Base-by-base conservation (phyloP, 2,329 filamentous ascomycete species). In the Paecilomyces fulvus region DNA sequence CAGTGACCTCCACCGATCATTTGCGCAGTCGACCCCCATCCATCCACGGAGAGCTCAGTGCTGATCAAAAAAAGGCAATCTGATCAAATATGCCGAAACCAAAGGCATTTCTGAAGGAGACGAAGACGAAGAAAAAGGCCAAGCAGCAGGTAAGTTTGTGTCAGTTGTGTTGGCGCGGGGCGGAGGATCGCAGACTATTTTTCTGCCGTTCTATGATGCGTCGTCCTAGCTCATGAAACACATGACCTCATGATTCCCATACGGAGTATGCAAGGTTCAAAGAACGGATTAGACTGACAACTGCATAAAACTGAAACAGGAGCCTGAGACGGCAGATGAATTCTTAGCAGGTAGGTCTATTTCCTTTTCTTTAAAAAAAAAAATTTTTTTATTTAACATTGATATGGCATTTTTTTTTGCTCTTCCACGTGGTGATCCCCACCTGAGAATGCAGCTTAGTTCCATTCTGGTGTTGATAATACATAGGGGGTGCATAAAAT, bases 321-420 rank as follows among this genome's bases (percentile, higher is more conserved):
- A 73, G 17, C 81, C 85, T 4, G 77, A 82, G 56, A 83, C 82
- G 1, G 83, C 83, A 53, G 85, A 88, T 73, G 86, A 89, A 60
- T 89, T 83, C 63, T 78, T 88, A 54, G 84, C 83, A 59, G 78
- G 80, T 81, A 67, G 60, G 70, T 62, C 23, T 30, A 31, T 30
- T 9, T 30, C 5, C 14, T 17, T 20, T 3, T 10, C 7, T 30
- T 7, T n/a, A n/a, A n/a, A n/a, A n/a, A n/a, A n/a, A n/a, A n/a
- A n/a, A n/a, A 12, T 52, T 28, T 11, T 3, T 21, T 53, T 3
- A 37, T 53, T 58, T 8, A 43, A 17, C 17, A 43, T 43, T 20
- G n/a, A 43, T 43, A 43, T 33, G 61, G 23, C n/a, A 17, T 37
- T 21, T 54, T 37, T 55, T 37, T 23, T 43, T n/a, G 14, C 28